A percentile compares a stretch with the other conserved stretches of the same genome.
Evolutionary conservation across 2,329 filamentous ascomycete genomes (phyloP).

Genomic region (Colletotrichum lupini): DNA sequence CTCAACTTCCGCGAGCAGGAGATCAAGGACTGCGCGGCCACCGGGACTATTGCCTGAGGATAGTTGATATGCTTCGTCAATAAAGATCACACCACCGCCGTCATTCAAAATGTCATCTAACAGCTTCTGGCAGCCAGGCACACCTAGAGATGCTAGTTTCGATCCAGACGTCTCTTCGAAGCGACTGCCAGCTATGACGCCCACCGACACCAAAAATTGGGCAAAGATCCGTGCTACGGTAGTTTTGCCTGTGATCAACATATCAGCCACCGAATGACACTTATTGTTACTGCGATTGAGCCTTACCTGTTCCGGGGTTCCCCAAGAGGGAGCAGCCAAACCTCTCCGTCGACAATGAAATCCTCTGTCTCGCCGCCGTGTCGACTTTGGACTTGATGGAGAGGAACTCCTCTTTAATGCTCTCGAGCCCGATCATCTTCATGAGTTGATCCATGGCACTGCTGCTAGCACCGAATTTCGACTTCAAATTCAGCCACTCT

Average conservation of each 20-base stretch:
- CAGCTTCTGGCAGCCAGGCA: constrained; percentile 66
- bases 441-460: constrained; percentile 71
- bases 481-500: constrained; percentile 74
- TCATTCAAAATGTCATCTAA: constrained; percentile 59
- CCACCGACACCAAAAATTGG: constrained; percentile 70
- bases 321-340: constrained; percentile 74
- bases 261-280: constrained; percentile 16
- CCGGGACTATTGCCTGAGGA: constrained; percentile 66
- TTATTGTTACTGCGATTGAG: background rate
- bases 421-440: constrained; percentile 76
- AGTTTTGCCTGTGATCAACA: constrained; percentile 65
- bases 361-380: constrained; percentile 64
- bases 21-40: constrained; percentile 75
- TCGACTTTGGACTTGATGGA: constrained; percentile 73
- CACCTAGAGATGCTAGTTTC: constrained; percentile 70
- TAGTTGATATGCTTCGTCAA: constrained; percentile 84
- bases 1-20: constrained; percentile 77
- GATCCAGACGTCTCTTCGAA: constrained; percentile 79
- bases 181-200: constrained; percentile 67
- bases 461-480: constrained; percentile 60
- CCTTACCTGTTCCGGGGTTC: constrained; percentile 78
- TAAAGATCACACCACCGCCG: constrained; percentile 78
- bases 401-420: constrained; percentile 74
- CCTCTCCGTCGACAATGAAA: constrained; percentile 66
- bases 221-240: constrained; percentile 79